Base-by-base conservation (phyloP, 1,139 yeast species). In the Trichomonascaceae sp. region DNA sequence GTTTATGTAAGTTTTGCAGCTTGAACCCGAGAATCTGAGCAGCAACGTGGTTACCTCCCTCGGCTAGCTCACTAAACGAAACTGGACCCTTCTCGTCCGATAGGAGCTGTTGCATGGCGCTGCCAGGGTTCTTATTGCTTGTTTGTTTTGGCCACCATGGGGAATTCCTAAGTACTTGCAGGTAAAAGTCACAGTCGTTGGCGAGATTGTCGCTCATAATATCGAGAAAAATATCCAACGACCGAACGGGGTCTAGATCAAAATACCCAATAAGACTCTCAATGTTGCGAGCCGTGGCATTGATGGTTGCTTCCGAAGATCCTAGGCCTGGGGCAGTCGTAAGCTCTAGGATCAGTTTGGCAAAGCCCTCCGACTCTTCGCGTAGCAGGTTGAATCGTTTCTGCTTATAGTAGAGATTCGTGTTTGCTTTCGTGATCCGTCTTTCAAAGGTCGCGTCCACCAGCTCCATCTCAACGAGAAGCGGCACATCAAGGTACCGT, bases 281-380 rank as follows among this genome's bases (percentile, higher is more conserved):
- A 3, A 80, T 62, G 4, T 69, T 62, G 14, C 66, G 56, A n/a
- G 67, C 50, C n/a, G 72, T 65, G 36, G 62, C 63, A 1, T 62
- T 59, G 1, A 74, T 59, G 41, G 69, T 67, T 6, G 29, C 29
- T 2, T n/a, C 22, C 5, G 27, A 9, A 8, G 28, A 23, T 16
- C 18, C 29, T 9, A 22, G 13, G 11, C 30, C 53, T 30, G 71
- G 59, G 2, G 74, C 65, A 2, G 56, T 43, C 34, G 44, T 42
- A n/a, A 80, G 43, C 38, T 76, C 74, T 5, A 67, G 67, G 0
- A 76, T 56, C 26, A 81, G 59, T 46, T 76, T 76, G 13, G 93
- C 58, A 55, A 72, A 89, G 1, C 97, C 98, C 51, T 78, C 89
- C 13, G 74, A 60, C 44, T 80, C 80, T 54, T 87, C 96, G 36